Percentiles rank a stretch among this genome's conserved stretches.
phyloP scores from a whole-genome alignment of 345 rosid species.

The Cardamine occulta region DNA sequence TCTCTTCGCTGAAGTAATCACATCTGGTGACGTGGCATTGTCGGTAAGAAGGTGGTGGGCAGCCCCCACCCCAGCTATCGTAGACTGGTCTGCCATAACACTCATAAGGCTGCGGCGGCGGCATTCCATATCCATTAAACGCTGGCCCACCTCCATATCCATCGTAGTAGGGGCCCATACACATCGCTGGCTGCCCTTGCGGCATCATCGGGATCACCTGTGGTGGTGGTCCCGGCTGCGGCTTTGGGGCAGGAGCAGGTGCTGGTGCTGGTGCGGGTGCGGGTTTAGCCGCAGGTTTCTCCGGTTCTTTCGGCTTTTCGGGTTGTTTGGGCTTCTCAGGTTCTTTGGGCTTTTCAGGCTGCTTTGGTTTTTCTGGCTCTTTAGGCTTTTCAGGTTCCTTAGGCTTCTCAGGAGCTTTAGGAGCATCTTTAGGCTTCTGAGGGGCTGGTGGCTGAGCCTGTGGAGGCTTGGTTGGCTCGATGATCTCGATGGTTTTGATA shows the following conservation, averaged over 20 bases:
- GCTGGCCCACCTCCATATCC: slow-evolving; percentile 47
- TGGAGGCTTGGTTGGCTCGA: slow-evolving; percentile 42
- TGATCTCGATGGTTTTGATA: slow-evolving; percentile 60
- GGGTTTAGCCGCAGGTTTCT: background rate
- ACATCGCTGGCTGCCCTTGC: slow-evolving; percentile 35
- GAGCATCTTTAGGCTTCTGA: slow-evolving; percentile 23
- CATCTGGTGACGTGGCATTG: slow-evolving; percentile 37
- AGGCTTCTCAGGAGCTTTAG: slow-evolving; percentile 16
- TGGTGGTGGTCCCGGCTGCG: slow-evolving; percentile 41
- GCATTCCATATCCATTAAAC: slow-evolving; percentile 43
- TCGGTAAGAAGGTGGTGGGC: slow-evolving; percentile 41
- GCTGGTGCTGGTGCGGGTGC: slow-evolving; percentile 14
- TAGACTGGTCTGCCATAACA: slow-evolving; percentile 60
- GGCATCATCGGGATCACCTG: slow-evolving; percentile 35
- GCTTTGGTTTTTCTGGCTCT: slow-evolving; percentile 38
- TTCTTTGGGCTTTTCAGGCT: slow-evolving; percentile 12
- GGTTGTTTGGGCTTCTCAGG: slow-evolving; percentile 30
- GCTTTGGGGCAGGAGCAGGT: slow-evolving; percentile 29
- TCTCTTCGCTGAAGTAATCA: slow-evolving; percentile 59
- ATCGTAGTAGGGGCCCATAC: slow-evolving; percentile 38
- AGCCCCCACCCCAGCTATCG: slow-evolving; percentile 61
- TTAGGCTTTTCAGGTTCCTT: slow-evolving; percentile 25
- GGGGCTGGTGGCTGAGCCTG: slow-evolving; percentile 26
- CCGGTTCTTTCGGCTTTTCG: slow-evolving; percentile 30
- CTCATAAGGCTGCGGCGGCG: slow-evolving; percentile 34